Conservation (phyloP, 2,329 filamentous ascomycete species). For the Colletotrichum karsti region DNA sequence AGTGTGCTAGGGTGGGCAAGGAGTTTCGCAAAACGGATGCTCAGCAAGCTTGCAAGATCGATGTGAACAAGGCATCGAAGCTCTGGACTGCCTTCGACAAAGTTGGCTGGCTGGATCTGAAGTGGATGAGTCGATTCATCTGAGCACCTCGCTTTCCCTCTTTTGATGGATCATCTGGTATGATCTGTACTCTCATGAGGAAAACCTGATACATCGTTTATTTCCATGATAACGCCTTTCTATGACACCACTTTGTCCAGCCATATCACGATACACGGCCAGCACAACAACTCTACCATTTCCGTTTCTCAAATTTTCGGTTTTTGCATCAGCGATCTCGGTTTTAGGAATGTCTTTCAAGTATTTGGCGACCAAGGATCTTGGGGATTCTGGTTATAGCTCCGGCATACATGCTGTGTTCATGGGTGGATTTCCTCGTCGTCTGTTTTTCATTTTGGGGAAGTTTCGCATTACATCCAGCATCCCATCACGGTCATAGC, state of each 20-base stretch:
- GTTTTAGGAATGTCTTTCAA: background rate
- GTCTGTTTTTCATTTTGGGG: background rate
- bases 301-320: background rate
- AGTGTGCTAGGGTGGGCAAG: conserved; percentile 73
- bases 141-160: conserved; percentile 30
- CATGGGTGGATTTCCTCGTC: background rate
- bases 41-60: conserved; percentile 96
- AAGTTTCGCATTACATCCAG: background rate
- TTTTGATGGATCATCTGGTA: conserved; percentile 32
- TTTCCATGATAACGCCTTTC: background rate
- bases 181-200: conserved; percentile 13
- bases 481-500: conserved; percentile 23
- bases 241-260: background rate
- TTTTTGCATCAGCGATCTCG: conserved; percentile 20
- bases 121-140: conserved; percentile 49
- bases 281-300: background rate
- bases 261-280: background rate
- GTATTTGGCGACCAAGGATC: background rate
- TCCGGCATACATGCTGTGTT: background rate
- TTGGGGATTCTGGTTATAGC: background rate
- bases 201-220: background rate
- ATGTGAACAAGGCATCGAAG: conserved; percentile 96
- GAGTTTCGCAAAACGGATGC: conserved; percentile 95
- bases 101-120: conserved; percentile 79
- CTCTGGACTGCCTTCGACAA: conserved; percentile 90